These are phyloP conservation scores for Elsinoe perseae DNA, from an alignment of 2,329 filamentous ascomycete genomes.

Conservation along the genomic window DNA sequence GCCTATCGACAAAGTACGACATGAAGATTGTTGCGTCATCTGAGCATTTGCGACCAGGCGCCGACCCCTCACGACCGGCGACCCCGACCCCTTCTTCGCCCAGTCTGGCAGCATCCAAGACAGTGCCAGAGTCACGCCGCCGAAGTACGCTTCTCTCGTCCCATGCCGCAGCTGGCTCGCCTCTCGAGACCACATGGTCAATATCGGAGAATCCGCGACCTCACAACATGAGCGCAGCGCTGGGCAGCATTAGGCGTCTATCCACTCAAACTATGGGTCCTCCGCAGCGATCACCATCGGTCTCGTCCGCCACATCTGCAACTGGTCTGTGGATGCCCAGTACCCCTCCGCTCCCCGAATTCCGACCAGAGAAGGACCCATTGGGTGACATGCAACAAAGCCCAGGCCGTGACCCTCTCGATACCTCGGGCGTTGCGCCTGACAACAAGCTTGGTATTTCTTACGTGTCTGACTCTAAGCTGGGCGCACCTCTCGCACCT, in stretches of 20 bases:
- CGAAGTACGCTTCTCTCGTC: conserved; percentile 22
- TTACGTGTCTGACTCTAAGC: conserved; percentile 1
- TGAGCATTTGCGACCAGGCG: conserved; percentile 58
- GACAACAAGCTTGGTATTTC: conserved; percentile 14
- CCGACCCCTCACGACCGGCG: conserved; percentile 33
- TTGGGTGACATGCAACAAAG: conserved; percentile 13
- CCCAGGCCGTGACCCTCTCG: conserved; percentile 1
- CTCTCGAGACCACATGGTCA: conserved; percentile 21
- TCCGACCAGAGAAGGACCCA: not conserved
- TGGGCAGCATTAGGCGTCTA: conserved; percentile 35
- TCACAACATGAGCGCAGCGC: conserved; percentile 29
- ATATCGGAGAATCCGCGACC: conserved; percentile 24
- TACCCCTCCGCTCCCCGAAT: conserved; percentile 19
- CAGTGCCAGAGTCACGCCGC: conserved; percentile 25
- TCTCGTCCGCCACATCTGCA: conserved; percentile 23
- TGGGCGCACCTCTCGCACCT: not conserved
- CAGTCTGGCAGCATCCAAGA: conserved; percentile 23
- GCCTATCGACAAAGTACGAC: conserved; percentile 57
- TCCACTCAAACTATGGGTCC: conserved; percentile 21
- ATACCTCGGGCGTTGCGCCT: not conserved
- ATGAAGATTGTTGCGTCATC: conserved; percentile 66
- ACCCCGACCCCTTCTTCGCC: conserved; percentile 25
- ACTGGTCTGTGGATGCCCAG: conserved; percentile 35
- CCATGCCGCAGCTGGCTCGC: conserved; percentile 22
- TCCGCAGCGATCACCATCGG: conserved; percentile 20